Evolutionary conservation across 2,329 filamentous ascomycete genomes (phyloP), one percentile per base, ranked within the genome.

Genomic region (Endothia cerciana): DNA sequence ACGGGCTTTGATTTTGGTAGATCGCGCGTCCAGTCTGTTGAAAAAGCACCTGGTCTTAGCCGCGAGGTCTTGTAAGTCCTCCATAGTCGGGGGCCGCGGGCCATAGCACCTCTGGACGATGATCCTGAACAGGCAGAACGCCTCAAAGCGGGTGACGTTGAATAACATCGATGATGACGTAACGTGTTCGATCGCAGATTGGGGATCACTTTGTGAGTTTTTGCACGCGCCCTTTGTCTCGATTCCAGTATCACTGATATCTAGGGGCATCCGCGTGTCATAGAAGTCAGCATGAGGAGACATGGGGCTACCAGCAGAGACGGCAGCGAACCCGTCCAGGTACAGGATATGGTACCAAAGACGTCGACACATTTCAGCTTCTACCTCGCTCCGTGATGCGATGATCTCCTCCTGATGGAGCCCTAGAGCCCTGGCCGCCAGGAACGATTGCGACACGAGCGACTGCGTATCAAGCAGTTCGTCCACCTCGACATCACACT

Each of bases 351-450:
- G 49, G 22, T 53, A 53, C 49, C 49, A 53, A 8, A 53, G 10
- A 33, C 49, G 49, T 53, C 49, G 49, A 53, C 25, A 53, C 22
- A 53, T 53, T 53, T 53, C 49, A 28, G 49, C 49, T 19, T 53
- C 49, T 25, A 53, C 49, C 41, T 30, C 4, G 49, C 22, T n/a
- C 49, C 28, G 22, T 33, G 28, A 53, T 10, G 19, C 30, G 5
- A 53, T 30, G 1, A 33, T n/a, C 22, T 53, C 49, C 22, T 53
- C 49, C 22, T n/a, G 49, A 17, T 53, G 49, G 28, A 53, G 49
- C 5, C 49, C 28, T 15, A 53, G 49, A 13, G 22, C 4, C 30
- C 49, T 53, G 49, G 49, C 49, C 10, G 49, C 28, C 22, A 33
- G 22, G 28, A 53, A 53, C 5, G 49, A 25, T 25, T 53, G 49